Conservation (phyloP, 495 filamentous ascomycete genomes). For the Polyplosphaeria fusca region DNA sequence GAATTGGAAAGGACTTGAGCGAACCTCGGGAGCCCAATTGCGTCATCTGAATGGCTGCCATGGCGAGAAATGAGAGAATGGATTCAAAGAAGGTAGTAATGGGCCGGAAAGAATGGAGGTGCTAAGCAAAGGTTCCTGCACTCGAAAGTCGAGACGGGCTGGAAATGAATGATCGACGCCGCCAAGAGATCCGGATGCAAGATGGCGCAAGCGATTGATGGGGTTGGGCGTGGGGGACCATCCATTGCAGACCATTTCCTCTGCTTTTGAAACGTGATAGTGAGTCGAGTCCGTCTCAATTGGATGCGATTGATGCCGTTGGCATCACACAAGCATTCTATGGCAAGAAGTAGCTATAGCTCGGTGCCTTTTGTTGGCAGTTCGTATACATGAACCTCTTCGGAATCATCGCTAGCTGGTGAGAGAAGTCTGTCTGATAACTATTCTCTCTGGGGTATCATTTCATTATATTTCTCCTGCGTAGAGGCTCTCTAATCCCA, state of each 20-base stretch:
- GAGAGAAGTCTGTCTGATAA: neutral
- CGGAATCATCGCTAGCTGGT: neutral
- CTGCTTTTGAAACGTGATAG: no score
- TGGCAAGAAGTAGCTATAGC: no score
- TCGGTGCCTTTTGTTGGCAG: no score
- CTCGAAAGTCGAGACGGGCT: neutral
- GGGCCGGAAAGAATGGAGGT: neutral
- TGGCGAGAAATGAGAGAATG: no score
- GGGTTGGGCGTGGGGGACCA: no score
- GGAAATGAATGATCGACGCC: slow-evolving; percentile 10
- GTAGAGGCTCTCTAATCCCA: no score
- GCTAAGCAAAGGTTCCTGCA: neutral
- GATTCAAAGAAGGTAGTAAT: neutral
- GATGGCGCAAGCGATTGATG: slow-evolving; percentile 22
- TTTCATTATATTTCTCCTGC: no score
- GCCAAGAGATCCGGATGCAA: slow-evolving; percentile 27
- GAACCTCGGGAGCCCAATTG: slow-evolving; percentile 60
- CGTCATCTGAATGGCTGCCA: slow-evolving; percentile 63
- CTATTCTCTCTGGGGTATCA: neutral
- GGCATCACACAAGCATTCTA: no score
- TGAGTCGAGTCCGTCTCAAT: no score
- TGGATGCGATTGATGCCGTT: no score
- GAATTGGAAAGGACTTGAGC: slow-evolving; percentile 31
- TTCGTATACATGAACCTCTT: neutral
- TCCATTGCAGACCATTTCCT: no score